Conservation (phyloP, 2,329 filamentous ascomycete genomes). For the Dactylonectria estremocensis region DNA sequence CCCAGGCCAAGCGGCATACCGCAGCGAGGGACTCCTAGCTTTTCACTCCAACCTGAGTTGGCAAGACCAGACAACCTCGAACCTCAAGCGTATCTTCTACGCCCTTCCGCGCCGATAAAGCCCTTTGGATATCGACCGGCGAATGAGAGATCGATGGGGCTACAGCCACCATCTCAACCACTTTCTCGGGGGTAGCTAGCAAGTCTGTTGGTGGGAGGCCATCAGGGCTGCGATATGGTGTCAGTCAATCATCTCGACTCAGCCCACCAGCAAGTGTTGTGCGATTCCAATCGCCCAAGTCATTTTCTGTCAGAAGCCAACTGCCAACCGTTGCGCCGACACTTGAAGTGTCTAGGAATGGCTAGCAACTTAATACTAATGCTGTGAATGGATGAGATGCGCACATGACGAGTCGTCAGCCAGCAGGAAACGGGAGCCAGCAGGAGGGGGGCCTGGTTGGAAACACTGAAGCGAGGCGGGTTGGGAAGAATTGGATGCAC, state of each 20-base stretch:
- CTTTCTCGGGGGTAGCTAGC: constrained; percentile 24
- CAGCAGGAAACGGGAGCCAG: background rate
- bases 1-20: constrained; percentile 26
- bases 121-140: constrained; percentile 26
- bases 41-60: constrained; percentile 13
- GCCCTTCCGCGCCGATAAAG: constrained; percentile 26
- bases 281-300: constrained; percentile 44
- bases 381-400: constrained; percentile 30
- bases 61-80: constrained; percentile 15
- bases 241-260: constrained; percentile 26
- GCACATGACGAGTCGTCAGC: background rate
- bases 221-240: constrained; percentile 32
- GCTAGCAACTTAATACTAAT: constrained; percentile 24
- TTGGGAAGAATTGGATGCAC: constrained; percentile 29
- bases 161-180: constrained; percentile 30
- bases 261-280: constrained; percentile 42
- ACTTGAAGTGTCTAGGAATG: constrained; percentile 6
- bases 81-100: constrained; percentile 14
- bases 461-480: constrained; percentile 12
- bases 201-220: constrained; percentile 42
- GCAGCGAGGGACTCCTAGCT: constrained; percentile 3
- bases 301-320: constrained; percentile 34
- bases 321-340: constrained; percentile 21
- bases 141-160: constrained; percentile 26
- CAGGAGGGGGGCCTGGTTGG: constrained; percentile 1